Conservation (phyloP, 805 yeast species). For the Suhomyces prunicola region DNA sequence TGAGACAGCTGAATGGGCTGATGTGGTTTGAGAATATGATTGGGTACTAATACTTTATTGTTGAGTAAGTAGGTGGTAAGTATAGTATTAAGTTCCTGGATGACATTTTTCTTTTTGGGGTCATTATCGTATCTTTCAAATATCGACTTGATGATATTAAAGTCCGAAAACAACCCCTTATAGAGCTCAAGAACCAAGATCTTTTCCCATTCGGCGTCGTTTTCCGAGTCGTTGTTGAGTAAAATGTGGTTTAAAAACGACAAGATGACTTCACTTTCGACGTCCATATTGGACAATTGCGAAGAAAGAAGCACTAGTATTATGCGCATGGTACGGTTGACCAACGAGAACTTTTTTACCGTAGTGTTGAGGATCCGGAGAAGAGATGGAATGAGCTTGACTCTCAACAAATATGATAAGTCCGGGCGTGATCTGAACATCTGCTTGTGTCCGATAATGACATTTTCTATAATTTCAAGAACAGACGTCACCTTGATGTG, state of each 20-base stretch:
- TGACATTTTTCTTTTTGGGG: constrained; percentile 54
- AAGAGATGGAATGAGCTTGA: constrained; percentile 71
- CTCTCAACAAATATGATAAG: constrained; percentile 61
- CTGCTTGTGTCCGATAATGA: constrained; percentile 59
- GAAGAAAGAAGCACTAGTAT: constrained; percentile 55
- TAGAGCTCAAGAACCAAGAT: constrained; percentile 72
- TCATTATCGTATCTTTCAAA: constrained; percentile 60
- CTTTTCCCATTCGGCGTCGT: constrained; percentile 58
- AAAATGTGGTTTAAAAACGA: constrained; percentile 72
- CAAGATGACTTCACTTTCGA: constrained; percentile 79
- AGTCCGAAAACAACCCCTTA: constrained; percentile 56
- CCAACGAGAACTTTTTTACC: constrained; percentile 60
- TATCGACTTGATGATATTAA: constrained; percentile 47
- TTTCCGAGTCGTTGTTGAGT: constrained; percentile 52
- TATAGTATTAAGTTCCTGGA: constrained; percentile 50
- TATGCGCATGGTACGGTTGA: constrained; percentile 73
- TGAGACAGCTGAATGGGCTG: constrained; percentile 10
- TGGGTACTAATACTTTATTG: constrained; percentile 15
- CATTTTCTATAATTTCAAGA: constrained; percentile 78
- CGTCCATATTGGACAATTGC: constrained; percentile 58
- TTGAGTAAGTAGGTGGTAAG: constrained; percentile 20
- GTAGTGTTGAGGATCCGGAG: constrained; percentile 57
- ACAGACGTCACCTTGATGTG: constrained; percentile 62
- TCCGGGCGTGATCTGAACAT: constrained; percentile 60
- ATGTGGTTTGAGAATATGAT: constrained; percentile 16